Base-by-base conservation (phyloP, 2,329 filamentous ascomycete species). In the Fusarium euwallaceae region DNA sequence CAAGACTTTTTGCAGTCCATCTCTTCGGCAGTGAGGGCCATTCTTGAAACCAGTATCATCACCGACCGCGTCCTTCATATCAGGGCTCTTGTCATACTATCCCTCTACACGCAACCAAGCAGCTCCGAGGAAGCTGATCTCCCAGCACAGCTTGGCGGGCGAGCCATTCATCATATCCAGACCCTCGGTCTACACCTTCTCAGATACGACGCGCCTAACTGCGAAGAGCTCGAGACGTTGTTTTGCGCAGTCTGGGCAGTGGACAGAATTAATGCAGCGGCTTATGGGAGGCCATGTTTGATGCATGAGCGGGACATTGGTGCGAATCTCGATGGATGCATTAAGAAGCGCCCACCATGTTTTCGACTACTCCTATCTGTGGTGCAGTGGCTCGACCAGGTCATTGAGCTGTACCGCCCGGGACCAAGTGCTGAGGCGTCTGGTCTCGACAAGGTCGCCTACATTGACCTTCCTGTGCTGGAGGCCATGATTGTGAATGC, bases 241-340 rank as follows among this genome's bases (percentile, higher is more conserved):
- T 90, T 91, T 53, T 91, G 89, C 74, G 88, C 87, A 8, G 82
- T 91, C 0, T 92, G 89, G 89, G 89, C 89, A 0, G 78, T 92
- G 2, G 91, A 92, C 76, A 85, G 89, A 16, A 84, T 92, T 51
- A 89, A 89, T 58, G 86, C 89, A 1, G 88, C 90, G 0, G 85
- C 90, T n/a, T 88, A 91, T 67, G 90, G 90, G 7, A 84, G 90
- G 1, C 88, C 91, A 0, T 87, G 88, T 55, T 79, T 91, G 27
- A 87, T 92, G 66, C 90, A 92, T 71, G 89, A 91, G 72, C 82
- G 88, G 59, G 91, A 92, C 72, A 85, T 91, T 32, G 88, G 89
- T 8, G 87, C 87, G 62, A 85, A 89, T 67, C 71, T 91, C 0
- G 86, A 88, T 0, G 83, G 84, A 1, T 88, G 87, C 62, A 87